A percentile compares a stretch with the other conserved stretches of the same genome.
Conservation (phyloP, 768 basidiomycete genomes). For the Psilocybe cyanescens region DNA sequence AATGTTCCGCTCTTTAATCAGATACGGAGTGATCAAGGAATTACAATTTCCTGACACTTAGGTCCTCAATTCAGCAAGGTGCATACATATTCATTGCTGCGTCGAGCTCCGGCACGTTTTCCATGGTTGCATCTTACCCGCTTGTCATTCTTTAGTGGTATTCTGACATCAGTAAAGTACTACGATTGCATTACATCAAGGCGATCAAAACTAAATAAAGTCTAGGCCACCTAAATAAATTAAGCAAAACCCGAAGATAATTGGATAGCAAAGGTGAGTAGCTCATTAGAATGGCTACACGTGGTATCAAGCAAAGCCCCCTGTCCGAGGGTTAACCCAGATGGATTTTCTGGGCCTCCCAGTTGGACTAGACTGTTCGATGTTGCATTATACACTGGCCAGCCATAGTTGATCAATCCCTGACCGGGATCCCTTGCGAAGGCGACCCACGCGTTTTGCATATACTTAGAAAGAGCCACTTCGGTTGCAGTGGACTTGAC, state of each 20-base stretch:
- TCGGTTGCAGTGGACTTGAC: constrained; percentile 16
- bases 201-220: too few relatives aligned
- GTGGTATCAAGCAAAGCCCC: constrained; percentile 18
- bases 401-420: constrained; percentile 28
- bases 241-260: background rate
- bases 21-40: too few relatives aligned
- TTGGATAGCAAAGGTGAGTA: background rate
- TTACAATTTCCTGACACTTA: too few relatives aligned
- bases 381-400: constrained; percentile 21
- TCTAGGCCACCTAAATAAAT: too few relatives aligned
- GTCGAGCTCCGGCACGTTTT: too few relatives aligned
- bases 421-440: constrained; percentile 37
- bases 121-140: too few relatives aligned
- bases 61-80: too few relatives aligned
- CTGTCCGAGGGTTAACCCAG: constrained; percentile 16
- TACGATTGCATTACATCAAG: too few relatives aligned
- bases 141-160: too few relatives aligned
- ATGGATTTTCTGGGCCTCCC: constrained; percentile 18
- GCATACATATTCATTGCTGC: too few relatives aligned
- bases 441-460: constrained; percentile 40
- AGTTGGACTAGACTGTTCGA: constrained; percentile 20
- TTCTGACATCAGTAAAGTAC: too few relatives aligned
- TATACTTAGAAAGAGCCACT: constrained; percentile 31
- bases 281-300: constrained; percentile 11
- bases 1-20: too few relatives aligned